phyloP scores from a whole-genome alignment of 78 protist genomes.

The Dictyostelium capitatum region DNA sequence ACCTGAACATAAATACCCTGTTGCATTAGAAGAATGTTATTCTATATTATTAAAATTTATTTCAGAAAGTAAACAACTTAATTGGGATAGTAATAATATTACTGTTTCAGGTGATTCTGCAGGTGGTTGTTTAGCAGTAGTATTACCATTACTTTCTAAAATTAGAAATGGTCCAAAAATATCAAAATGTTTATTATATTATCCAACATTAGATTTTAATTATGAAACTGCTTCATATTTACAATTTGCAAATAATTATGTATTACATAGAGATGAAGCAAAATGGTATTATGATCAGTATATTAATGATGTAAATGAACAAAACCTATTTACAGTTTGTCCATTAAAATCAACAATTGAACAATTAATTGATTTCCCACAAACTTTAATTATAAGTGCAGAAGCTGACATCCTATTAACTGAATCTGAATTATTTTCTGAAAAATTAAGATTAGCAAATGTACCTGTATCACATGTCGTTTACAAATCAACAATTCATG shows the following conservation, averaged over 20 bases:
- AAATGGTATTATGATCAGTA: conserved; percentile 25
- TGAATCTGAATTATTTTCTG: background rate
- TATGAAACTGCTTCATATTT: background rate
- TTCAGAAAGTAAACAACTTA: background rate
- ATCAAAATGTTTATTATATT: background rate
- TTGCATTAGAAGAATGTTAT: conserved; percentile 9
- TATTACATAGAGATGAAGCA: background rate
- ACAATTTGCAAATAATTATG: background rate
- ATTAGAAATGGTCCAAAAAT: background rate
- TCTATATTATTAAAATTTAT: background rate
- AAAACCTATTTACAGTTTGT: background rate
- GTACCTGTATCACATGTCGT: background rate
- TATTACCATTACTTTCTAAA: background rate
- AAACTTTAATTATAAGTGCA: background rate
- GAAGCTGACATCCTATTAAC: background rate
- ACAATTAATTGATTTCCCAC: background rate
- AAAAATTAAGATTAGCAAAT: background rate
- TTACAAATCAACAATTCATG: conserved; percentile 10
- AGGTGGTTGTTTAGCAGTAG: conserved; percentile 15
- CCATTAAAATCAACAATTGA: conserved; percentile 21
- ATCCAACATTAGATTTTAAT: conserved; percentile 19
- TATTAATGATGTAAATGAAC: background rate
- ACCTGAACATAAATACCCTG: conserved; percentile 26
- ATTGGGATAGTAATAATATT: background rate
- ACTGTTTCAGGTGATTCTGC: background rate